Percentiles rank a stretch among this genome's conserved stretches.
These are phyloP conservation scores for Mycena alexandri DNA, from an alignment of 768 basidiomycete species.

Conservation along the genomic window DNA sequence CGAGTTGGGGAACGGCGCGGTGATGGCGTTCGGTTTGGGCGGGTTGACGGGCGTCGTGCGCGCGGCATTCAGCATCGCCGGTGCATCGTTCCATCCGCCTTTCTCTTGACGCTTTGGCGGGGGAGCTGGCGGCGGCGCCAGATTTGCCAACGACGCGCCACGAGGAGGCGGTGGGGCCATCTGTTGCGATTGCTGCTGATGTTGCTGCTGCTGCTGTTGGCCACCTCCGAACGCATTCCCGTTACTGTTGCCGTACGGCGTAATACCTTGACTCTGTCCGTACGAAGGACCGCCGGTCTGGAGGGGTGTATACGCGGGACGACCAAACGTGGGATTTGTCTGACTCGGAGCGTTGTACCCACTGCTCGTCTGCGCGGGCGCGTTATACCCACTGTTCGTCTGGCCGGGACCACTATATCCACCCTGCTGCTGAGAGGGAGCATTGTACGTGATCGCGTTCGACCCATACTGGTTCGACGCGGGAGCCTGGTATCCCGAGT, in stretches of 20 bases:
- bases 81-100: constrained; percentile 93
- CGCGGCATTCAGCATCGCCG: constrained; percentile 55
- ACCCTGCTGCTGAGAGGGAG: constrained; percentile 7
- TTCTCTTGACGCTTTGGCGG: constrained; percentile 76
- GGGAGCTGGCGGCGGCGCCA: constrained; percentile 51
- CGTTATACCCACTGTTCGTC: constrained; percentile 9
- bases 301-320: constrained; percentile 30
- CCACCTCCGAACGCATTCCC: constrained; percentile 9
- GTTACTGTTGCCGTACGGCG: constrained; percentile 29
- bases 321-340: constrained; percentile 13
- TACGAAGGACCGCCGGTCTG: constrained; percentile 35
- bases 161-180: constrained; percentile 60
- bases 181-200: constrained; percentile 51
- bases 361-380: constrained; percentile 13
- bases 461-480: constrained; percentile 51
- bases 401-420: constrained; percentile 13
- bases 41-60: constrained; percentile 62
- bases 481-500: constrained; percentile 36
- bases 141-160: constrained; percentile 21
- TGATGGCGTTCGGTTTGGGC: constrained; percentile 79
- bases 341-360: constrained; percentile 17
- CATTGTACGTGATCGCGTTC: constrained; percentile 14
- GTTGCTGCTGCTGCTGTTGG: constrained; percentile 33
- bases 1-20: constrained; percentile 89
- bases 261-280: constrained; percentile 24